Base-by-base conservation (phyloP, 2,329 filamentous ascomycete genomes). In the Fusarium lateritium region DNA sequence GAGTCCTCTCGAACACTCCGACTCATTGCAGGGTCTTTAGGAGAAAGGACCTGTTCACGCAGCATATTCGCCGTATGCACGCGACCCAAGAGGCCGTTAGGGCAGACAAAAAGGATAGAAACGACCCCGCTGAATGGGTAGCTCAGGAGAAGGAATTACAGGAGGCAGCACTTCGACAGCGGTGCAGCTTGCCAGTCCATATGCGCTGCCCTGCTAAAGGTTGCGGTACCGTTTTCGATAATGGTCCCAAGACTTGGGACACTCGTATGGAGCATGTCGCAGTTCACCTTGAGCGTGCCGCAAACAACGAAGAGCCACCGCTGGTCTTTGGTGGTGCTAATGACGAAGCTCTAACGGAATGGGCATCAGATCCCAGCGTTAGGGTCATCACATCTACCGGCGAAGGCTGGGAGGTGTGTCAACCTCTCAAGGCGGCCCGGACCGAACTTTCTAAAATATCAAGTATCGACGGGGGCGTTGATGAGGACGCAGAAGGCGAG, bases 61-160 rank as follows among this genome's bases (percentile, higher is more conserved):
- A 97, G 75, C 95, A 98, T 76, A 85, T 95, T 3, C 88, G 93
- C 7, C 91, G 95, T 46, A 97, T 97, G 93, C 94, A 98, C 76
- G 83, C 87, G 1, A 86, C 87, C 1, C 78, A 47, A 14, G 54
- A 68, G 36, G 22, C 54, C 8, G 54, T 28, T 47, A 46, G 49
- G 84, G 56, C 66, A 78, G 3, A 81, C 54, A 76, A 79, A 57
- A 73, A 77, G 26, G 76, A 75, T 62, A 83, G 79, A 73, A 78
- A 73, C 66, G 70, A 64, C 3, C 39, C 53, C 21, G 66, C 74
- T 1, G 79, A 82, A 15, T 84, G 82, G 80, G 87, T 92, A 49
- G 81, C 83, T 7, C 82, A 83, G 14, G 81, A 94, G 10, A 83
- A 86, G 21, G 69, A 76, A 4, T 82, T 91, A 47, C 89, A 91